Evolutionary conservation across 2,329 filamentous ascomycete genomes (phyloP).

Genomic region (Colletotrichum scovillei): DNA sequence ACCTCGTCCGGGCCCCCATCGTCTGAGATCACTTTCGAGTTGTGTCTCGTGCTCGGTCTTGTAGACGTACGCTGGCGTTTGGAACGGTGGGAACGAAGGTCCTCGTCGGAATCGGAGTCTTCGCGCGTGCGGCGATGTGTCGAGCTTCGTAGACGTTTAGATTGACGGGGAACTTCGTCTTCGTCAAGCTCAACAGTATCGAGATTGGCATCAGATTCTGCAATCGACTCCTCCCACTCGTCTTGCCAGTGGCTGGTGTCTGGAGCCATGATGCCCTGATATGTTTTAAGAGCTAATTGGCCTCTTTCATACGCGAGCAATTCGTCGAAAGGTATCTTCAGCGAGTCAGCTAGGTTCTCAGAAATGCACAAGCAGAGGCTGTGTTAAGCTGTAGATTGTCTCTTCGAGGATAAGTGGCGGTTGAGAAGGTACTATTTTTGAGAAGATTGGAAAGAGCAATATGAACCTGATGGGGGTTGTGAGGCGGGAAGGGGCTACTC

Average conservation of each 20-base stretch:
- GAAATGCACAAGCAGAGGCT: not conserved
- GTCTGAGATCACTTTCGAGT: not conserved
- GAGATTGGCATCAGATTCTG: not conserved
- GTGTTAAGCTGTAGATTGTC: not conserved
- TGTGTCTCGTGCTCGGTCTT: constrained; percentile 11
- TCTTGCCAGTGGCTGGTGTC: constrained; percentile 25
- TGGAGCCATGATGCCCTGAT: constrained; percentile 4
- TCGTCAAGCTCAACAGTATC: constrained; percentile 20
- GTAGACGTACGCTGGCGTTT: constrained; percentile 20
- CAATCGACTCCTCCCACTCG: constrained; percentile 6
- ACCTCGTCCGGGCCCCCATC: constrained; percentile 10
- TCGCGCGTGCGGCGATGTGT: not conserved
- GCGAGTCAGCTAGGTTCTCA: not conserved
- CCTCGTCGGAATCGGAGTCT: constrained; percentile 17
- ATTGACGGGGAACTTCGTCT: constrained; percentile 5
- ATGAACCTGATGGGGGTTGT: not conserved
- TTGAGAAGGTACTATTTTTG: not conserved
- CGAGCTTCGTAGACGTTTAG: constrained; percentile 1
- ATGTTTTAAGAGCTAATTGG: constrained; percentile 13
- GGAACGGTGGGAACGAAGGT: constrained; percentile 1
- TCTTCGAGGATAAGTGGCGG: not conserved
- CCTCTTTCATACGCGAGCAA: constrained; percentile 16
- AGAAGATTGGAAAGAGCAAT: not conserved
- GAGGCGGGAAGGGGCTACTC: not conserved
- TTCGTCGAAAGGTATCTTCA: constrained; percentile 26